Evolutionary conservation across 176 grass and related monocot species (phyloP).

Genomic region (Echinochloa phyllopogon): DNA sequence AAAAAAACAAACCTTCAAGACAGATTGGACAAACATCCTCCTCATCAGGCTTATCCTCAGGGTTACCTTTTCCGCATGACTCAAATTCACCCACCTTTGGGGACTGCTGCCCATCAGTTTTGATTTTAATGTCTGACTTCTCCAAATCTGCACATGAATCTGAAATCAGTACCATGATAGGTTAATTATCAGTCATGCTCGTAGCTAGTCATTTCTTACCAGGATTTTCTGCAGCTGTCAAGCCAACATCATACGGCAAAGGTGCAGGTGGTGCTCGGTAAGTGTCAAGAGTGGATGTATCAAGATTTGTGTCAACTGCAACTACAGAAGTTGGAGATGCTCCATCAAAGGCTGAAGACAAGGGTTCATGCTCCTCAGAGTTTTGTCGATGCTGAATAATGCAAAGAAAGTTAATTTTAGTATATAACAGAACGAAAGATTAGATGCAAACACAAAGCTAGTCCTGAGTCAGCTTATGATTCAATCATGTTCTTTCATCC

Average conservation of each 20-base stretch:
- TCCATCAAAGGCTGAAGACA: conserved; percentile 56
- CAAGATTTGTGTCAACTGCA: conserved; percentile 61
- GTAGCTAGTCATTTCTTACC: conserved; percentile 28
- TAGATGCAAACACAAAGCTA: background rate
- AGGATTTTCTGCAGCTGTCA: conserved; percentile 39
- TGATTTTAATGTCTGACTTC: conserved; percentile 58
- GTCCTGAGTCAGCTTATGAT: conserved; percentile 1
- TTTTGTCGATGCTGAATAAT: conserved; percentile 59
- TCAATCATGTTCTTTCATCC: background rate
- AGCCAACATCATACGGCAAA: conserved; percentile 65
- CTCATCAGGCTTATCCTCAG: conserved; percentile 49
- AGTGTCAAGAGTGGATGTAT: conserved; percentile 69
- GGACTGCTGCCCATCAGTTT: conserved; percentile 55
- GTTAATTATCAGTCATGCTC: background rate
- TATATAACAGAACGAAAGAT: background rate
- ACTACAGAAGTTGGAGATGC: conserved; percentile 41
- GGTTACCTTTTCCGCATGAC: conserved; percentile 30
- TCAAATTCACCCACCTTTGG: conserved; percentile 51
- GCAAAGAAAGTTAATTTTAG: conserved; percentile 28
- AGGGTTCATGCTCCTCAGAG: conserved; percentile 53
- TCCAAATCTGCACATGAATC: conserved; percentile 52
- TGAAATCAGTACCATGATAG: conserved; percentile 8
- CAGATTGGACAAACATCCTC: conserved; percentile 91
- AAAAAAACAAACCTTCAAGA: conserved; percentile 71
- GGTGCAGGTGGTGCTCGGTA: conserved; percentile 70